Evolutionary conservation across 176 grass and related monocot genomes (phyloP).

Genomic region (Lolium perenne): DNA sequence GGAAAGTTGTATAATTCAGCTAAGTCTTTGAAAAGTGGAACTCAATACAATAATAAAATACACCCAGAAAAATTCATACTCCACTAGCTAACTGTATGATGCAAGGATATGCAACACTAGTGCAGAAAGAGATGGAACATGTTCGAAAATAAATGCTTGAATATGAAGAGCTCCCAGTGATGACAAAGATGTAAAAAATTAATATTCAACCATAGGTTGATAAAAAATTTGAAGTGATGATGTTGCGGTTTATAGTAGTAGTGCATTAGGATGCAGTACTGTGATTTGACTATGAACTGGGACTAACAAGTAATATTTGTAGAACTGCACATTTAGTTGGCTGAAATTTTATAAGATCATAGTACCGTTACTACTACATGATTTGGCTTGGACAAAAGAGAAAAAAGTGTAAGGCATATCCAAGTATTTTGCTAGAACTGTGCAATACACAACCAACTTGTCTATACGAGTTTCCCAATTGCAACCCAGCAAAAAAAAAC

Average conservation of each 20-base stretch:
- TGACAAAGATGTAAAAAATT: too few species aligned
- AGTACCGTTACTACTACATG: background rate
- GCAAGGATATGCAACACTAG: background rate
- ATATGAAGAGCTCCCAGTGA: too few species aligned
- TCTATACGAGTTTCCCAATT: too few species aligned
- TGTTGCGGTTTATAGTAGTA: background rate
- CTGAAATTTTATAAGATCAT: constrained; percentile 28
- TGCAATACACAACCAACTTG: background rate
- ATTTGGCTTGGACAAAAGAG: background rate
- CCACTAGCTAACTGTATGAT: background rate
- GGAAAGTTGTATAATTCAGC: too few species aligned
- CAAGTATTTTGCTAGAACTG: background rate
- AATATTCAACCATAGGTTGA: too few species aligned
- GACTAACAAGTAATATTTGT: constrained; percentile 15
- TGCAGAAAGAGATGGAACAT: background rate
- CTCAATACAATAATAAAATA: too few species aligned
- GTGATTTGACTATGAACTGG: constrained; percentile 29
- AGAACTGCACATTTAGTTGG: background rate
- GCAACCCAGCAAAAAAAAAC: too few species aligned
- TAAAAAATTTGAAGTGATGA: background rate
- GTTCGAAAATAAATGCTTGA: background rate
- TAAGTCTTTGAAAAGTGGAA: too few species aligned
- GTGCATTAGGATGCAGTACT: constrained; percentile 5
- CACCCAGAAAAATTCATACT: background rate
- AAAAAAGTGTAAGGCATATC: too few species aligned